Percentiles rank a stretch among this genome's conserved stretches.
Evolutionary conservation across 768 basidiomycete species (phyloP).

Genomic region (Pulveroboletus ravenelii): DNA sequence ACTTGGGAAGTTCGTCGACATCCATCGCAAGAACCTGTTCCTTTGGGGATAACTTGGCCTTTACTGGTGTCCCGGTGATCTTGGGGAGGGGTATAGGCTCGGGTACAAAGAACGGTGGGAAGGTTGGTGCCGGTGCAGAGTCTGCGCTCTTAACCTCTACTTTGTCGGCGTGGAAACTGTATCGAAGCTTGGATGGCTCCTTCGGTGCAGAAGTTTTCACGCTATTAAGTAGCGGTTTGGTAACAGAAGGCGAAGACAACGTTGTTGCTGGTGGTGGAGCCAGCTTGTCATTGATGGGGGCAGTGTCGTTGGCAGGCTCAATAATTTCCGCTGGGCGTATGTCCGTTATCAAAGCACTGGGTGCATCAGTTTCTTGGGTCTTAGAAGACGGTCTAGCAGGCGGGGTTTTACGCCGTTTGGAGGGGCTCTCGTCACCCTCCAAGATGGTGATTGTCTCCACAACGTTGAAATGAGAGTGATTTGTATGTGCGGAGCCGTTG

Average conservation of each 20-base stretch:
- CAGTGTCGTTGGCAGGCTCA: slow-evolving; percentile 32
- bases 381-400: slow-evolving; percentile 3
- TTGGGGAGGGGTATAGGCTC: slow-evolving; percentile 15
- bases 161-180: slow-evolving; percentile 59
- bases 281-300: slow-evolving; percentile 14
- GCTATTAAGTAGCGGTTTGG: slow-evolving; percentile 20
- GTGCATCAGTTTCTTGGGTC: slow-evolving; percentile 32
- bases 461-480: not conserved
- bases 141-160: slow-evolving; percentile 30
- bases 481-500: slow-evolving; percentile 15
- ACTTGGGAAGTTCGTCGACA: slow-evolving; percentile 33
- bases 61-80: slow-evolving; percentile 6
- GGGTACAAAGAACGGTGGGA: slow-evolving; percentile 26
- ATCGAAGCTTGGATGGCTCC: slow-evolving; percentile 75
- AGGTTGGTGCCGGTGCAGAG: not conserved
- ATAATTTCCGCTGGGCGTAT: slow-evolving; percentile 36
- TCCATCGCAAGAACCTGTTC: slow-evolving; percentile 27
- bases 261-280: not conserved
- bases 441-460: slow-evolving; percentile 38
- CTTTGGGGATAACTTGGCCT: slow-evolving; percentile 25
- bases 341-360: slow-evolving; percentile 19
- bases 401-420: slow-evolving; percentile 48
- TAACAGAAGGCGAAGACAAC: slow-evolving; percentile 19
- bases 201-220: slow-evolving; percentile 58
- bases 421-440: slow-evolving; percentile 35